Evolutionary conservation across 306 rosid species (phyloP).

Genomic region (Hippophae gyantsensis): DNA sequence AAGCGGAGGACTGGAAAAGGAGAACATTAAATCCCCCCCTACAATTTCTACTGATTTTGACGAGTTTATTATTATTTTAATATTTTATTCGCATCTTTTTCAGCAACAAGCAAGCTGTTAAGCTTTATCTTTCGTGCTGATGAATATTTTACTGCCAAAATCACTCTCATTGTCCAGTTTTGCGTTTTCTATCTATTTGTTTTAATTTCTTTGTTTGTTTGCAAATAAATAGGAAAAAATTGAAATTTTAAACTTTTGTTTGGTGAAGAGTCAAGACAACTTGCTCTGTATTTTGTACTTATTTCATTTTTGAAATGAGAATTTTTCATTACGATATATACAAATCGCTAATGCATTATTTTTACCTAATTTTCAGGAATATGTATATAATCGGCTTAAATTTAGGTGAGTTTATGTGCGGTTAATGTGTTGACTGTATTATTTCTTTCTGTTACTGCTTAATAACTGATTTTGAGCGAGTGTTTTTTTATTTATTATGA

Average conservation of each 20-base stretch:
- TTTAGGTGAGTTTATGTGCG: conserved; percentile 49
- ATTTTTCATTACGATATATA: neutral
- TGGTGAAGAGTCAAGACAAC: too few species aligned
- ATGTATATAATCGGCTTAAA: conserved; percentile 88
- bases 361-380: conserved; percentile 60
- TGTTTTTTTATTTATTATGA: neutral
- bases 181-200: neutral
- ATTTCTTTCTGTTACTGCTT: neutral
- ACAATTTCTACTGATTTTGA: neutral
- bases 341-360: conserved; percentile 2
- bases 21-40: neutral
- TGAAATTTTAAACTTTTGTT: neutral
- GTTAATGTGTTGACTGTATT: conserved; percentile 9
- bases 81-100: neutral
- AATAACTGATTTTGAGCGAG: conserved; percentile 10
- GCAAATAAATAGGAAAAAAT: conserved; percentile 8
- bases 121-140: conserved; percentile 2
- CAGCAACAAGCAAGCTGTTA: conserved; percentile 8
- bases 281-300: too few species aligned
- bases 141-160: neutral
- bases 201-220: conserved; percentile 12
- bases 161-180: neutral
- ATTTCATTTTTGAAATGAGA: too few species aligned
- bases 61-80: neutral
- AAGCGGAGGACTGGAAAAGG: neutral